Percentiles rank a stretch among this genome's conserved stretches.
Evolutionary conservation across 2,329 filamentous ascomycete genomes (phyloP).

Genomic region (Botryotinia calthae): DNA sequence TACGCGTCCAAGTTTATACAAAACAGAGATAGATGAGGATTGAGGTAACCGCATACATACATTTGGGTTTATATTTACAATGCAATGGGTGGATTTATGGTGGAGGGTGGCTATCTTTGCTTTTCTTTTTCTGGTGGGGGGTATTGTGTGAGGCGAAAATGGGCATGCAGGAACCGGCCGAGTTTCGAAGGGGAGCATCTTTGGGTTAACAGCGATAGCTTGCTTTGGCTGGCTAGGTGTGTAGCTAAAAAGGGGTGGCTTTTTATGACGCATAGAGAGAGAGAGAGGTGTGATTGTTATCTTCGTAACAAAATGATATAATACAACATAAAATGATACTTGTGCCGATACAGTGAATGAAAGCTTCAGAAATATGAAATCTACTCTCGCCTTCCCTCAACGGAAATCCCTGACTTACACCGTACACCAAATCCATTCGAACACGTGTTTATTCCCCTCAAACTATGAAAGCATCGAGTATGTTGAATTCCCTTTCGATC

Average conservation of each 20-base stretch:
- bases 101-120: background rate
- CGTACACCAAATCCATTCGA: background rate
- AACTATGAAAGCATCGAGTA: background rate
- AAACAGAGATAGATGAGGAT: background rate
- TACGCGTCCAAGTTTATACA: background rate
- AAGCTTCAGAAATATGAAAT: background rate
- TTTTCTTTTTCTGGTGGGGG: background rate
- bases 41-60: background rate
- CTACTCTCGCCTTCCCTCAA: background rate
- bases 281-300: background rate
- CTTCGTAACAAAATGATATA: background rate
- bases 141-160: background rate
- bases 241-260: background rate
- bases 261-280: background rate
- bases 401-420: background rate
- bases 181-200: background rate
- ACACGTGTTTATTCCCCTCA: background rate
- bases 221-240: background rate
- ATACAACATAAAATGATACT: background rate
- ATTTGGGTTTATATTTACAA: constrained; percentile 1
- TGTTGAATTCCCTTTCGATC: background rate
- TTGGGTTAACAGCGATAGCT: background rate
- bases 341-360: background rate
- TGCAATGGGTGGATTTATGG: background rate
- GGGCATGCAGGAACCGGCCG: background rate